These are phyloP conservation scores for Begonia loranthoides DNA, from an alignment of 306 rosid genomes.

Conservation along the genomic window DNA sequence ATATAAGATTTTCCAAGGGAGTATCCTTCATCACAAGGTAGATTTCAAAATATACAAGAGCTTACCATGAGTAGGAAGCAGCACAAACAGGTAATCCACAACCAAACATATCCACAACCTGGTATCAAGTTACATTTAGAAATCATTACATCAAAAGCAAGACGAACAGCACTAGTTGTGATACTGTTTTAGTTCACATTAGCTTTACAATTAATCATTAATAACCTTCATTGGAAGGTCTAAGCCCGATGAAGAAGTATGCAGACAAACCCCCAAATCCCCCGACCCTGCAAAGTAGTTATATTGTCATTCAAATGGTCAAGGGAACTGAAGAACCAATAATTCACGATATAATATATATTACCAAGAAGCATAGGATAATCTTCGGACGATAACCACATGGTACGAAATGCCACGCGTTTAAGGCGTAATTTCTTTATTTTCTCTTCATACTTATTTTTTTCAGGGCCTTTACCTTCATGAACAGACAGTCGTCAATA, in stretches of 20 bases:
- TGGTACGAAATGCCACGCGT: conserved; percentile 92
- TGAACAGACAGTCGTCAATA: conserved; percentile 9
- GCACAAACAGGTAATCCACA: conserved; percentile 98
- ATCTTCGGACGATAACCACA: conserved; percentile 96
- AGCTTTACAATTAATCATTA: background rate
- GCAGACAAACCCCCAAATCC: conserved; percentile 89
- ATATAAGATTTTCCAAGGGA: no score
- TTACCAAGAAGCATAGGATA: conserved; percentile 81
- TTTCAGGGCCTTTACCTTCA: conserved; percentile 93
- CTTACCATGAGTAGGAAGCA: conserved; percentile 90
- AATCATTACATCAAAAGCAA: background rate
- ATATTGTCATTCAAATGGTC: conserved; percentile 8
- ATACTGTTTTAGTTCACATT: background rate
- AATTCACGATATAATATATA: conserved; percentile 11
- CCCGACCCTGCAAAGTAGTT: conserved; percentile 63
- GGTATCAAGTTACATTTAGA: conserved; percentile 5
- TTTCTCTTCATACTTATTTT: conserved; percentile 67
- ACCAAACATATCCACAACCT: conserved; percentile 99
- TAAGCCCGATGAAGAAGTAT: conserved; percentile 91
- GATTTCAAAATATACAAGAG: conserved; percentile 1
- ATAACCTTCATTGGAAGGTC: conserved; percentile 98
- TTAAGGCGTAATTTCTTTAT: conserved; percentile 65
- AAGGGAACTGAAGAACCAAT: background rate
- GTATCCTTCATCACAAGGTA: no score
- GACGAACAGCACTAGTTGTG: background rate